Evolutionary conservation across 169 alveolate species (phyloP).

Genomic region (Plasmodium ovale): DNA sequence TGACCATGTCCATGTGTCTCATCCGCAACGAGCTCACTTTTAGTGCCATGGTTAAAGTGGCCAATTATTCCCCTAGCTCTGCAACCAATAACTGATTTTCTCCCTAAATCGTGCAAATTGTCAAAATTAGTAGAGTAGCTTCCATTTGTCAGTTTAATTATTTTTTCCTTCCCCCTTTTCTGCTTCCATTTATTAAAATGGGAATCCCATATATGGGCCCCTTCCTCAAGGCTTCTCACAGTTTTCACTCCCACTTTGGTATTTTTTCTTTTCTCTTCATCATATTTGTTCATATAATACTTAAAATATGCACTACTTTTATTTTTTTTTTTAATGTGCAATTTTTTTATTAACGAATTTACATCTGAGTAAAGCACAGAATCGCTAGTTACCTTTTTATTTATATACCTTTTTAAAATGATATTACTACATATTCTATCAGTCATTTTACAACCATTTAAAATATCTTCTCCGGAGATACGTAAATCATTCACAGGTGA

Average conservation of each 20-base stretch:
- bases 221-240: background rate
- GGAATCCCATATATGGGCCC: background rate
- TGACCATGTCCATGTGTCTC: no score
- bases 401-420: background rate
- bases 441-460: background rate
- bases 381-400: conserved; percentile 8
- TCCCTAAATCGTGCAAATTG: background rate
- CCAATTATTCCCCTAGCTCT: no score
- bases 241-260: background rate
- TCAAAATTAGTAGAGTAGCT: background rate
- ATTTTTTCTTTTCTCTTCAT: background rate
- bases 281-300: background rate
- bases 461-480: no score
- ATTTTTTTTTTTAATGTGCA: background rate
- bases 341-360: background rate
- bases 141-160: background rate
- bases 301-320: background rate
- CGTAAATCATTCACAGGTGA: no score
- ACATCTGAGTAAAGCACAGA: background rate
- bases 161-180: conserved; percentile 9
- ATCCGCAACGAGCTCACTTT: no score
- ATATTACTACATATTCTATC: background rate
- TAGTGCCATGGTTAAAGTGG: no score
- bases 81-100: background rate
- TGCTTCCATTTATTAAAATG: conserved; percentile 40